Conservation (phyloP, 106 monocot species). For the Phalaenopsis equestris region DNA sequence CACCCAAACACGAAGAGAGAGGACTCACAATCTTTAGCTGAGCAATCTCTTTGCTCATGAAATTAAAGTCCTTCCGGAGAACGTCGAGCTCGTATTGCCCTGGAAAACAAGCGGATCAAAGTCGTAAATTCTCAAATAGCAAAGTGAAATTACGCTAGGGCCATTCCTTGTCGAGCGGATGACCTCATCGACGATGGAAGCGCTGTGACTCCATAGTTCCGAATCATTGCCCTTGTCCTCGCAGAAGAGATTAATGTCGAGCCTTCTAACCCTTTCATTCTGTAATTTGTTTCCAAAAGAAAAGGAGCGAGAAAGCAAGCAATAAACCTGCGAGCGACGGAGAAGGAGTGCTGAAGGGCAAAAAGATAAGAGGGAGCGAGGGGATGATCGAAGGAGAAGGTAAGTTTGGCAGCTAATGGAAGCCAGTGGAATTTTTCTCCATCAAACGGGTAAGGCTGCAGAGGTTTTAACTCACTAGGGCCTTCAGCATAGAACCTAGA, state of each 20-base stretch:
- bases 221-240: slow-evolving; percentile 67
- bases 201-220: slow-evolving; percentile 58
- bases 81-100: slow-evolving; percentile 77
- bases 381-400: too few relatives aligned
- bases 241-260: slow-evolving; percentile 77
- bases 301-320: background rate
- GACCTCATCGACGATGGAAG: slow-evolving; percentile 80
- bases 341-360: too few relatives aligned
- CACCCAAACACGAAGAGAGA: too few relatives aligned
- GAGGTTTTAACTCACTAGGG: too few relatives aligned
- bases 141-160: slow-evolving; percentile 39
- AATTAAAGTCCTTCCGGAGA: slow-evolving; percentile 74
- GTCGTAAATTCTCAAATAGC: background rate
- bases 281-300: background rate
- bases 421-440: too few relatives aligned
- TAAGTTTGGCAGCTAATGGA: too few relatives aligned
- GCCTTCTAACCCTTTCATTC: slow-evolving; percentile 25
- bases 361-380: too few relatives aligned
- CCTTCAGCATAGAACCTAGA: too few relatives aligned
- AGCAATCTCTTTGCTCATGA: slow-evolving; percentile 73
- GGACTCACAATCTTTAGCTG: slow-evolving; percentile 58
- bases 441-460: too few relatives aligned
- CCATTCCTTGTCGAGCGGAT: slow-evolving; percentile 79
- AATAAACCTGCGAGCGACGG: too few relatives aligned
- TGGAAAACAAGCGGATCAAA: slow-evolving; percentile 8